Base-by-base conservation (phyloP, 768 basidiomycete species). In the Neoboletus magnificus region DNA sequence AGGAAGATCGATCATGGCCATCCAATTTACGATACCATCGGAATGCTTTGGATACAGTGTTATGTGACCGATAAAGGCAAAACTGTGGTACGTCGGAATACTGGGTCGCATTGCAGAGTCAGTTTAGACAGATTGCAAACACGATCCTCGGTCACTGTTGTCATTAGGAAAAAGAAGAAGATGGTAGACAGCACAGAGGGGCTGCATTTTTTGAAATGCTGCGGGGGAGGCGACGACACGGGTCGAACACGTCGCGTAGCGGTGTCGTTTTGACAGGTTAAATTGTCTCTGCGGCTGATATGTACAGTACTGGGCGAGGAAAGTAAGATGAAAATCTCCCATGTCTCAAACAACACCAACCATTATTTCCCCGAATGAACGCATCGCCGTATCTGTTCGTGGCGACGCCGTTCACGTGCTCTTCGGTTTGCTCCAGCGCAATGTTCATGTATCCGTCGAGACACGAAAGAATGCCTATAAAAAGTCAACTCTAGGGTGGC, bases 401-500 rank as follows among this genome's bases (percentile, higher is more conserved):
- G 46, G 90, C 80, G n/a, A 73, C 64, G 4, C 94, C 94, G 59
- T 90, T 87, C 11, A 95, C 91, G 71, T 94, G 85, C 73, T 99
- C 97, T 73, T 97, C 93, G 4, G 95, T 97, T 71, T 97, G 91
- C 73, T 99, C 97, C 35, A 98, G 75, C 15, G 93, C 97, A 48
- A 98, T 96, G 74, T 98, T 98, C 97, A 99, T 98, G 73, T 97
- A 98, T 0, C 95, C 95, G 72, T 98, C 97, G 23, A 98, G 80
- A 66, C 97, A 98, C 4, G 93, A 95, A 15, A 99, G 75, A 4
- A 94, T 80, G 20, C 96, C 96, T 98, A 6, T 12, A n/a, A 40
- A 37, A 47, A 23, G 45, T 60, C 29, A 48, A 30, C 33, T 27
- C 27, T 15, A 18, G 32, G 27, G 52, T 36, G 33, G 39, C 47